These are phyloP conservation scores for Penicillium subrubescens DNA, from an alignment of 495 filamentous ascomycete genomes.

Conservation along the genomic window DNA sequence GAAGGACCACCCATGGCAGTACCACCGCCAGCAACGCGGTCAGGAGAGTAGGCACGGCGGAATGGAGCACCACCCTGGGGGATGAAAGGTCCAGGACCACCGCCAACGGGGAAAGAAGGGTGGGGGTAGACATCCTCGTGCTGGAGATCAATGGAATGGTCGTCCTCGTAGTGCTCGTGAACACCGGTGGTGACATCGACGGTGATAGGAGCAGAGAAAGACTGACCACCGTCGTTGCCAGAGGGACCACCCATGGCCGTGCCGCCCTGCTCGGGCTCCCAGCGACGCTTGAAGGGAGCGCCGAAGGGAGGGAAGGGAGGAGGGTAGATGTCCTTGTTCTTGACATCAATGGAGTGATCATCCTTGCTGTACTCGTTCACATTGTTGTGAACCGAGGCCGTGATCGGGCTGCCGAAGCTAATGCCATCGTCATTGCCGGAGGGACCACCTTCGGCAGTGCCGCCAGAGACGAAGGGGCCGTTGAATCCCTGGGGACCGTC, in stretches of 20 bases:
- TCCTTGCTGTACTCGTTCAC: slow-evolving; percentile 27
- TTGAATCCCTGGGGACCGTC: too few species aligned
- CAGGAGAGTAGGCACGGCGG: slow-evolving; percentile 24
- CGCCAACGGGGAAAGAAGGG: neutral
- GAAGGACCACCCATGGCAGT: slow-evolving; percentile 25
- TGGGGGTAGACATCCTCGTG: slow-evolving; percentile 18
- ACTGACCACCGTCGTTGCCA: slow-evolving; percentile 23
- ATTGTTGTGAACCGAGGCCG: slow-evolving; percentile 10
- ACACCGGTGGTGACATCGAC: slow-evolving; percentile 19
- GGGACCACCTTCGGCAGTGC: slow-evolving; percentile 28
- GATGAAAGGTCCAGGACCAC: slow-evolving; percentile 8
- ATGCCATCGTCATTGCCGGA: slow-evolving; percentile 24
- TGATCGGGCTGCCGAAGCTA: slow-evolving; percentile 11
- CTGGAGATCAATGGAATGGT: slow-evolving; percentile 26
- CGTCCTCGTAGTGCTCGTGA: slow-evolving; percentile 25
- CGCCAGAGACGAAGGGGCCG: slow-evolving; percentile 11
- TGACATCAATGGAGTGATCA: slow-evolving; percentile 26
- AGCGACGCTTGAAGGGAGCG: slow-evolving; percentile 12
- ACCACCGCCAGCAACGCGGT: slow-evolving; percentile 8
- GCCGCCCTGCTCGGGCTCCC: slow-evolving; percentile 13
- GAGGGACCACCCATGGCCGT: slow-evolving; percentile 28
- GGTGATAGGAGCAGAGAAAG: slow-evolving; percentile 17
- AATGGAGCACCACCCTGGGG: slow-evolving; percentile 14
- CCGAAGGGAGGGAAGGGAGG: slow-evolving; percentile 8
- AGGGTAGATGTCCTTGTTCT: slow-evolving; percentile 21